phyloP scores from a whole-genome alignment of 2,329 filamentous ascomycete genomes.

The Ophidiomyces ophidiicola region DNA sequence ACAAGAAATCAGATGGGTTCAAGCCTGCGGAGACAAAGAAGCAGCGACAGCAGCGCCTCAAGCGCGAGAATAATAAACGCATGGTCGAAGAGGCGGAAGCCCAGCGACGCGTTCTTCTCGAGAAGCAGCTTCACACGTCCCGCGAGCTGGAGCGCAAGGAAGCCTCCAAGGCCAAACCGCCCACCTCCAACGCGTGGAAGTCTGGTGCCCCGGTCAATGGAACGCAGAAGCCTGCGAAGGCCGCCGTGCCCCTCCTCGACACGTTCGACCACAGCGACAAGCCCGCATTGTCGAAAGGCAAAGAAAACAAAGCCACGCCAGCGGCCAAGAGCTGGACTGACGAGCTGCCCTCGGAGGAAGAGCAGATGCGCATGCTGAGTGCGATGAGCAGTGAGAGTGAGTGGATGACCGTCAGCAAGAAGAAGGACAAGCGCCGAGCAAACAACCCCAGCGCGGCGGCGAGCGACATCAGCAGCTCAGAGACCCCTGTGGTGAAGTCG shows the following conservation, averaged over 20 bases:
- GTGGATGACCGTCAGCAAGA: constrained; percentile 52
- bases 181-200: constrained; percentile 43
- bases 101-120: constrained; percentile 60
- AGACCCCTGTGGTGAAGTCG: constrained; percentile 3
- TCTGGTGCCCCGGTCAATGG: constrained; percentile 19
- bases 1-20: constrained; percentile 49
- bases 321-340: constrained; percentile 34
- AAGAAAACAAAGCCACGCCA: constrained; percentile 1
- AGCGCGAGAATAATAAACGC: constrained; percentile 67
- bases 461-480: constrained; percentile 29
- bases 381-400: constrained; percentile 39
- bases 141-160: constrained; percentile 78
- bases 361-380: constrained; percentile 44
- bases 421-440: constrained; percentile 41
- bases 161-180: constrained; percentile 34
- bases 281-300: constrained; percentile 12
- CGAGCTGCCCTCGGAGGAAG: constrained; percentile 47
- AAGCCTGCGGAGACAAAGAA: constrained; percentile 79
- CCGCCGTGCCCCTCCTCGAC: constrained; percentile 26
- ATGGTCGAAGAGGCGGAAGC: constrained; percentile 66
- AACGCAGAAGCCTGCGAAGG: constrained; percentile 14
- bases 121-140: constrained; percentile 72
- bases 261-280: constrained; percentile 29
- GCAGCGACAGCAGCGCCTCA: constrained; percentile 82
- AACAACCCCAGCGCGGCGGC: constrained; percentile 32